Base-by-base conservation (phyloP, 129 eudicot genomes). In the carrot (Daucus carota) region DNA sequence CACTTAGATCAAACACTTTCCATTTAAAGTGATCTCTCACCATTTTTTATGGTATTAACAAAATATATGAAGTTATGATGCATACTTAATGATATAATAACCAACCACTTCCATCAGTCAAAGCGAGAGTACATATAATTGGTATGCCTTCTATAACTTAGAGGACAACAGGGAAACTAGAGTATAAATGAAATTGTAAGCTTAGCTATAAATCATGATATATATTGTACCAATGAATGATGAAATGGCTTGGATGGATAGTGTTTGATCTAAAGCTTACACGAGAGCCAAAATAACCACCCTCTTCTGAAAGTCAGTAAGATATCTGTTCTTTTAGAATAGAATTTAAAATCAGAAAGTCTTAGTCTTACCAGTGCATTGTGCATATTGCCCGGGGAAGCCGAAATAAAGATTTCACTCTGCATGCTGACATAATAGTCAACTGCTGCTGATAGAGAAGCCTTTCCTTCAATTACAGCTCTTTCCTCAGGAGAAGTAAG, bases 341-440 rank as follows among this genome's bases (percentile, higher is more conserved):
- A 20, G 7, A 16, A 36, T 36, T 29, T 20, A 1, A 68, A 70
- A 9, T 63, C 36, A 8, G 26, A 40, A 36, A 34, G 18, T 7
- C 83, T 78, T 89, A 34, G 18, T 7, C 83, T 78, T 89, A 93
- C 98, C 93, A 93, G 76, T 38, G 97, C 97, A 82, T 93, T 93
- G 82, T 93, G 97, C 98, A 93, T 93, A 79, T 93, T 93, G 32
- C 98, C 98, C 4, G 96, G 96, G 33, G 98, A 93, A 81, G 98
- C 98, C 40, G 98, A 93, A 50, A 93, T 90, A 86, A 93, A 93
- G 48, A 93, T 85, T 65, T 91, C 90, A 22, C 97, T 86, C 70
- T 87, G 87, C 91, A 93, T 89, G 86, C 96, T 86, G 73, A 93
- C 97, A 70, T 89, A 86, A 75, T 85, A 93, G 81, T 93, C 98